Base-by-base conservation (phyloP, 345 rosid genomes). In the Citrus unshiu region DNA sequence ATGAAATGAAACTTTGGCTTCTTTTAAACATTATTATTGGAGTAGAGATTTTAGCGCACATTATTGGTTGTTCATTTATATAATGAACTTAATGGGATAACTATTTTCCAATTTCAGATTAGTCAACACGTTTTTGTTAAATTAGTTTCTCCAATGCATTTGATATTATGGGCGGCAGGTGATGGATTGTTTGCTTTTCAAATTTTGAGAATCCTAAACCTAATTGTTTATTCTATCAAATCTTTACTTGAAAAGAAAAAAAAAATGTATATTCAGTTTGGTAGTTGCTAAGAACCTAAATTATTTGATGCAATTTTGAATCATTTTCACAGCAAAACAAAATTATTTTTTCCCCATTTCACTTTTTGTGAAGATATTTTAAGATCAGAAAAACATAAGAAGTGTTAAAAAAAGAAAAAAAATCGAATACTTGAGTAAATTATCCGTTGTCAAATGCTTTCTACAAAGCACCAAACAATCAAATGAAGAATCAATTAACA, bases 51-150 rank as follows among this genome's bases (percentile, higher is more conserved):
- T 46, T 49, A 64, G 78, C 78, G 12, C 58, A 27, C 19, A 49
- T 49, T 71, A 54, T 30, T 30, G 61, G 62, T 8, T n/a, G 32
- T 56, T 70, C 18, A 13, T 32, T 18, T 65, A 34, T 27, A 40
- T 10, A 68, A 25, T 69, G 58, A 8, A 16, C 12, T 27, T 49
- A 29, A 29, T 27, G 37, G 25, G 22, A 34, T 9, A 29, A 16
- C 19, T 18, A 19, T 8, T 37, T 71, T 9, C 25, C 62, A 71
- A 54, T 51, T 66, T 35, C 62, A 30, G 21, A 54, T 54, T 71
- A 54, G 79, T 79, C 83, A 82, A 87, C 85, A 71, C 61, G 73
- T 73, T 70, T 78, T 60, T 66, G 74, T 81, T 81, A 68, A 54
- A 21, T 51, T 46, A 72, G 29, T 73, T 68, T 74, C 46, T 59